A percentile compares a stretch with the other conserved stretches of the same genome.
Evolutionary conservation across 352 stramenopile species (phyloP).

Genomic region (Pythium aquatile): DNA sequence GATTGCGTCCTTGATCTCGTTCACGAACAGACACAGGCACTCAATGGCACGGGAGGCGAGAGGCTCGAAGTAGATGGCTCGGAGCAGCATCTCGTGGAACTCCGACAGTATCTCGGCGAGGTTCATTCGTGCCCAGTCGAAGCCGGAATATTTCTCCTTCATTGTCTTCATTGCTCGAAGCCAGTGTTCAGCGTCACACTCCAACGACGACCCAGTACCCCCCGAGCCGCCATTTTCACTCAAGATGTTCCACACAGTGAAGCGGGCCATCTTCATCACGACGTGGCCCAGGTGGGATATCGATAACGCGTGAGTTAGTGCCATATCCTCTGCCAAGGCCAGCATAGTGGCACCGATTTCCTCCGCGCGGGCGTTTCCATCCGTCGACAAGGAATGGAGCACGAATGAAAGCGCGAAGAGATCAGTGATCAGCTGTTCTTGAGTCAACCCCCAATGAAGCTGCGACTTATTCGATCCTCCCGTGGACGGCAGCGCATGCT

Average conservation of each 20-base stretch:
- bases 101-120: constrained; percentile 54
- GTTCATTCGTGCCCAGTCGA: constrained; percentile 65
- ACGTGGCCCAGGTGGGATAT: constrained; percentile 61
- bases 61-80: constrained; percentile 36
- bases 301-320: constrained; percentile 37
- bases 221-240: constrained; percentile 11
- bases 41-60: constrained; percentile 53
- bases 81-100: constrained; percentile 61
- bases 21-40: constrained; percentile 66
- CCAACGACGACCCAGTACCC: neutral
- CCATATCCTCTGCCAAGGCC: constrained; percentile 45
- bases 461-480: neutral
- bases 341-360: constrained; percentile 45
- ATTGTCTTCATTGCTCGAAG: constrained; percentile 50
- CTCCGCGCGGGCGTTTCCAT: constrained; percentile 8
- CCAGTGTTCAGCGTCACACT: constrained; percentile 26
- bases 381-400: constrained; percentile 21
- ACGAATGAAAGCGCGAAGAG: constrained; percentile 73
- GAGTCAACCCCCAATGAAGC: constrained; percentile 19
- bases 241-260: constrained; percentile 56
- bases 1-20: constrained; percentile 42
- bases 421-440: constrained; percentile 67
- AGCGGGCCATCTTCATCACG: constrained; percentile 63
- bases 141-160: constrained; percentile 65
- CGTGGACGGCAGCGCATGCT: neutral